Evolutionary conservation across 1,139 yeast genomes (phyloP).

Genomic region (Citeromyces hawaiiensis): DNA sequence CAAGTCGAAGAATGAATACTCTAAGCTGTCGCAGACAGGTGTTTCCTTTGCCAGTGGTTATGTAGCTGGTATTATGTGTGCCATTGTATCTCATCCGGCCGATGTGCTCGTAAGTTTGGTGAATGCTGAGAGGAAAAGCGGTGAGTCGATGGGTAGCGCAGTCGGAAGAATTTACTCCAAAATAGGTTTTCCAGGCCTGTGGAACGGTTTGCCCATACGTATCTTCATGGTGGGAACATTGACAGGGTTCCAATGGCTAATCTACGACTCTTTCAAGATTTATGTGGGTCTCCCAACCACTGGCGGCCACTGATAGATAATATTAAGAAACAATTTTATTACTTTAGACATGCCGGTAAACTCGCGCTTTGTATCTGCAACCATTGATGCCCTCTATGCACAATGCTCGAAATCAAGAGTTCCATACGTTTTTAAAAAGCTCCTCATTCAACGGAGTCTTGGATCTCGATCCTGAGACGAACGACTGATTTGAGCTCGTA

Average conservation of each 20-base stretch:
- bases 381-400: too few relatives aligned
- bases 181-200: slow-evolving; percentile 81
- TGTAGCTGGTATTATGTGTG: slow-evolving; percentile 93
- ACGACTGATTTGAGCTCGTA: too few relatives aligned
- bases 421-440: too few relatives aligned
- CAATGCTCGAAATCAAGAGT: too few relatives aligned
- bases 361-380: too few relatives aligned
- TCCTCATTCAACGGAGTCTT: too few relatives aligned
- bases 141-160: slow-evolving; percentile 57
- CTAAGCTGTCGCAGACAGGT: slow-evolving; percentile 67
- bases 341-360: too few relatives aligned
- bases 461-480: too few relatives aligned
- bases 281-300: slow-evolving; percentile 87
- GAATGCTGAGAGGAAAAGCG: slow-evolving; percentile 57
- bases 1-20: slow-evolving; percentile 37
- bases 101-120: slow-evolving; percentile 94
- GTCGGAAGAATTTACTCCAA: slow-evolving; percentile 58
- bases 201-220: slow-evolving; percentile 93
- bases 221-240: slow-evolving; percentile 93
- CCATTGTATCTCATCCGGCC: slow-evolving; percentile 90
- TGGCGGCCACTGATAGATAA: slow-evolving; percentile 44
- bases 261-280: slow-evolving; percentile 90
- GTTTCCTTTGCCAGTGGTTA: slow-evolving; percentile 91
- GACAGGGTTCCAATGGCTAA: slow-evolving; percentile 93
- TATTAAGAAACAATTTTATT: too few relatives aligned